Base-by-base conservation (phyloP, 371 early-diverging fungal species). In the Mucor ambiguus region DNA sequence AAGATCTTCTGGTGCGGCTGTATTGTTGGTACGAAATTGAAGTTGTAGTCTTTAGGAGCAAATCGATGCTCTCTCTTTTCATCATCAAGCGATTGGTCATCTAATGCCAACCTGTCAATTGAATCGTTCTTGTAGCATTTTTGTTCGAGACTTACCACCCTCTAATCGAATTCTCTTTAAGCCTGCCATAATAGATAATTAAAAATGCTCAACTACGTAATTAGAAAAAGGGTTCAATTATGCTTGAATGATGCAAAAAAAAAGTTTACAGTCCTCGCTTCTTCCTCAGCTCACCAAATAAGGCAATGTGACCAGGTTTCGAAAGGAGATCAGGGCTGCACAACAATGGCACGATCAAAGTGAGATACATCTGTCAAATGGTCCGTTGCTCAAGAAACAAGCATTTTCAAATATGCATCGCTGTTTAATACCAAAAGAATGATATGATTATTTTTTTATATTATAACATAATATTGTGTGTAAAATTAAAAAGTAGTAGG, bases 21-120 rank as follows among this genome's bases (percentile, higher is more conserved):
- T 26, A 71, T 14, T 20, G 48, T 60, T 16, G 73, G 73, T 30
- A 63, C 66, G 35, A 77, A 74, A 28, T 71, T 69, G 32, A 73
- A 77, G 1, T 58, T 29, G 43, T 63, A 63, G 43, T 68, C 55
- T 4, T 38, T 49, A 4, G 71, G 65, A 22, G 57, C 57, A 10
- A 68, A 16, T 16, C 38, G 9, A 48, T 41, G 41, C 41, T 48
- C 24, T 48, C 12, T 22, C 26, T 43, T 33, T 29, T 43, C 38
- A 9, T 32, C 18, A 24, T 64, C 38, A 1, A 49, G n/a, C 35
- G 61, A 32, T 8, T 43, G 30, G n/a, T 24, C 55, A 29, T 56
- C 63, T 63, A 63, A 26, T 4, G 20, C 8, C n/a, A 18, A 5
- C n/a, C 12, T 32, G 18, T 52, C 20, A 16, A 8, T 28, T 63